Percentiles rank a stretch among this genome's conserved stretches.
phyloP scores from a whole-genome alignment of 202 grass and related monocot species.

The Panicum virgatum region DNA sequence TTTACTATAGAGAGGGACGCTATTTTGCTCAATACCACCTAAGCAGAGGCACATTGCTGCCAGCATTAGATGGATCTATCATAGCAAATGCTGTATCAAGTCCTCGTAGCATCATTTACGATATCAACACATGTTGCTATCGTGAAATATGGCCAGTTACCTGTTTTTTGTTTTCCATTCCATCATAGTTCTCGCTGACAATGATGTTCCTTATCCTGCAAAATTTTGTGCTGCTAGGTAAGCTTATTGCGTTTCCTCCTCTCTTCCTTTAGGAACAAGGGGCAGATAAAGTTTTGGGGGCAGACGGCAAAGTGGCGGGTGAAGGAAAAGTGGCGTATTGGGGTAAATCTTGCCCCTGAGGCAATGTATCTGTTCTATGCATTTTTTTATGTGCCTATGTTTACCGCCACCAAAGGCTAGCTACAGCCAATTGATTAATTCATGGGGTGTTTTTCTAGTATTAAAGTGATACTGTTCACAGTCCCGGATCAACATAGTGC shows the following conservation, averaged over 20 bases:
- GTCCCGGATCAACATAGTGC: background rate
- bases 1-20: accelerated
- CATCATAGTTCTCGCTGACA: too few species aligned
- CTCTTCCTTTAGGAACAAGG: constrained; percentile 6
- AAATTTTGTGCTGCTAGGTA: background rate
- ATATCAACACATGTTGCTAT: constrained; percentile 10
- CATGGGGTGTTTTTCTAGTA: background rate
- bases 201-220: background rate
- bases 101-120: constrained; percentile 4
- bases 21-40: constrained; percentile 17
- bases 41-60: background rate
- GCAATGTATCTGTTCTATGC: background rate
- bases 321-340: background rate
- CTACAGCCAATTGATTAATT: background rate
- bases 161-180: background rate
- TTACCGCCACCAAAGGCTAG: too few species aligned
- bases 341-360: background rate
- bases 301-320: background rate
- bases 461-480: background rate
- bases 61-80: background rate
- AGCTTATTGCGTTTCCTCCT: background rate
- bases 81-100: background rate
- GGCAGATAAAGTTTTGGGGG: background rate
- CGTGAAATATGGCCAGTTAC: background rate
- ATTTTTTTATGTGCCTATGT: background rate